Evolutionary conservation across 1,284 basidiomycete genomes (phyloP), one percentile per base, ranked within the genome.

Genomic region (Anthracocystis setariae): DNA sequence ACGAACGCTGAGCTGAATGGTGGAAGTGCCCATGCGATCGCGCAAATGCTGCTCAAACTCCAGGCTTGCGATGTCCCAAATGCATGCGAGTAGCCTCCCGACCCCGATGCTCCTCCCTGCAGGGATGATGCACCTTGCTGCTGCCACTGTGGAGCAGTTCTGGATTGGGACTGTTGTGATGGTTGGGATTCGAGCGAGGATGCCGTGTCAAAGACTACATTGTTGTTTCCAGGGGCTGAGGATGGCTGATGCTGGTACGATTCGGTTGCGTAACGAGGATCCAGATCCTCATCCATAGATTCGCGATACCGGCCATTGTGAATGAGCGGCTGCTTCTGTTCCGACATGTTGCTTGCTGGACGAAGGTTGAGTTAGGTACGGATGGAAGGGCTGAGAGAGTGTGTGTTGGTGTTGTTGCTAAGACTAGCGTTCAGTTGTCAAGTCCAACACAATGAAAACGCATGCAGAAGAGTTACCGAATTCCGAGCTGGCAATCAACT

Each of bases 201-300:
- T n/a, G 64, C 60, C 18, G 65, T 64, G 37, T 73, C 70, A 29
- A 73, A 73, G 25, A 73, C 65, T 29, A 73, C 53, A 24, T 64
- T 57, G 57, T 46, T 50, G 46, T 40, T 45, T 25, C 33, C 32
- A 20, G 37, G 10, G n/a, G 65, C 13, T 2, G 62, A 40, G 3
- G 66, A n/a, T 21, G 50, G 37, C 50, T 67, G 65, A 27, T 70
- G 69, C 32, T 77, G 74, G 24, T 77, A 77, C 1, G 69, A 72
- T 37, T 77, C 74, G 46, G 74, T 77, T 20, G 74, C 73, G 55
- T 77, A 77, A 29, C 74, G 61, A 12, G 74, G 74, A 20, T 77
- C 74, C 33, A 74, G 52, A 29, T 77, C 68, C 20, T 73, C 60
- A 18, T 73, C 71, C 33, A 72, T 52, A 32, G 69, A 72, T 24